These are phyloP conservation scores for Canavalia gladiata DNA, from an alignment of 306 rosid genomes.

Conservation along the genomic window DNA sequence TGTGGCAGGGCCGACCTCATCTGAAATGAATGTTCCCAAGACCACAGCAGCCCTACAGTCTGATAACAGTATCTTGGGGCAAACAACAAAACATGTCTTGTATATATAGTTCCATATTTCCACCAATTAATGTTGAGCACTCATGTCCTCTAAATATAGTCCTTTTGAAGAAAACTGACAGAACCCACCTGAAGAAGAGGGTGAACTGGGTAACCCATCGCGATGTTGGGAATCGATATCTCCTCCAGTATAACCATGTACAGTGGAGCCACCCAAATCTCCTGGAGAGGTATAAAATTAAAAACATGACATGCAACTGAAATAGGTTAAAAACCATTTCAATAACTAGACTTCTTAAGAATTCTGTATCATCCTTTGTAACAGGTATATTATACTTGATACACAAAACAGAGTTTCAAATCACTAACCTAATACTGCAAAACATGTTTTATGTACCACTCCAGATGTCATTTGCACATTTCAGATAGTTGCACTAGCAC, in stretches of 20 bases:
- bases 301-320: conserved; percentile 17
- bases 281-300: conserved; percentile 57
- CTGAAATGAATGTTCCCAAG: conserved; percentile 85
- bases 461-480: conserved; percentile 1
- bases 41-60: conserved; percentile 92
- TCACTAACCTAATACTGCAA: conserved; percentile 9
- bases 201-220: conserved; percentile 90
- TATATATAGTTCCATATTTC: conserved; percentile 82
- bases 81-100: conserved; percentile 88
- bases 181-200: conserved; percentile 99
- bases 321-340: background rate
- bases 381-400: background rate
- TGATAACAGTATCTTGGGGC: conserved; percentile 80
- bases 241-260: conserved; percentile 79
- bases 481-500: background rate
- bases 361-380: background rate
- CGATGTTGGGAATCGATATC: conserved; percentile 68
- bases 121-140: conserved; percentile 93
- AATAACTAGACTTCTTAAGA: background rate
- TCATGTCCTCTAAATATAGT: conserved; percentile 94
- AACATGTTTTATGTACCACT: conserved; percentile 21
- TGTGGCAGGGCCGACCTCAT: conserved; percentile 76
- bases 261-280: conserved; percentile 95
- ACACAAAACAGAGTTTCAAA: background rate
- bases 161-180: conserved; percentile 97